Base-by-base conservation (phyloP, 108 stramenopile species). In the Pelagomonas calceolata region DNA sequence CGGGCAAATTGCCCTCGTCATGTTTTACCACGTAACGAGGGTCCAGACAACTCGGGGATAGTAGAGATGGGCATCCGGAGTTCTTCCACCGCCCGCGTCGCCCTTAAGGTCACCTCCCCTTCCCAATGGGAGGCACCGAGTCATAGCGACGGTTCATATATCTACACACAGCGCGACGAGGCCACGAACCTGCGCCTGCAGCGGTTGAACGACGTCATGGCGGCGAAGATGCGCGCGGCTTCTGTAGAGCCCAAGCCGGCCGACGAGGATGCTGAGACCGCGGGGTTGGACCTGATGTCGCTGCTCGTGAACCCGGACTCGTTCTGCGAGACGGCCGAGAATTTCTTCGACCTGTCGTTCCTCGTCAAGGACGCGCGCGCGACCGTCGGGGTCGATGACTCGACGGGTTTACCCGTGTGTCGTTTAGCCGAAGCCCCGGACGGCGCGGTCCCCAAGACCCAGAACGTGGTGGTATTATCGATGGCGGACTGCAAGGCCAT, bases 321-420 rank as follows among this genome's bases (percentile, higher is more conserved):
- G 29, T 65, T 65, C 64, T 35, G 31, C 34, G 34, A 70, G 64
- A 70, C 70, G 33, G 51, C 63, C 5, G 70, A 70, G 70, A 70
- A 70, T 51, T 4, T 70, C 45, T 70, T 70, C 64, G 44, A 70
- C 70, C 35, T 51, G 46, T 34, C 70, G 4, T 70, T 70, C 30
- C 35, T 70, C 10, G 51, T 70, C 70, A 70, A 70, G 64, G 70
- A 70, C 35, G 36, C 31, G 26, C 4, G 16, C 15, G 67, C 67
- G 10, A 7, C 12, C 9, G 17, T 67, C 36, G 36, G 4, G 12
- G 33, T 26, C 51, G 51, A 60, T 26, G 21, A 16, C 51, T 17
- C 14, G 26, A 60, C 51, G 51, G 51, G 51, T 26, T 26, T 60
- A 12, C 51, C 51, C 7, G 10, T 12, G 51, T 26, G 21, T 26